Evolutionary conservation across 306 rosid species (phyloP).

Genomic region (Medicago ruthenica): DNA sequence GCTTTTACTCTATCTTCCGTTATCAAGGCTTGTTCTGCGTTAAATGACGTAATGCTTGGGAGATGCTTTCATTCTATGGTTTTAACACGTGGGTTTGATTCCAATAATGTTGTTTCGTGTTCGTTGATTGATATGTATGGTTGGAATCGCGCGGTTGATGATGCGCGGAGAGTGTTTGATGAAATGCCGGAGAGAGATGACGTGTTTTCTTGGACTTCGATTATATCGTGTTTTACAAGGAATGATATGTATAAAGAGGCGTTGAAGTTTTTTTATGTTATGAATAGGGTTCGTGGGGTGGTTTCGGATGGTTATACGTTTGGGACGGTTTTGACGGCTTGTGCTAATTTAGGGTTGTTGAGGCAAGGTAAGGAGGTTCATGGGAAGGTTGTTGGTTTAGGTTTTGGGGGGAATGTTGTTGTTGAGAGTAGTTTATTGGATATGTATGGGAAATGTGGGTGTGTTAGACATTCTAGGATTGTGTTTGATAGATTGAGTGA

Average conservation of each 20-base stretch:
- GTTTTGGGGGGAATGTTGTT: conserved; percentile 69
- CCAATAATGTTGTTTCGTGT: conserved; percentile 56
- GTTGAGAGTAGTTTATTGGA: conserved; percentile 91
- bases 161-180: conserved; percentile 69
- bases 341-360: conserved; percentile 73
- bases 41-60: conserved; percentile 55
- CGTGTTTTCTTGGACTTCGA: conserved; percentile 75
- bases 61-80: conserved; percentile 66
- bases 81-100: conserved; percentile 57
- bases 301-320: conserved; percentile 71
- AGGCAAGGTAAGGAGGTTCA: conserved; percentile 78
- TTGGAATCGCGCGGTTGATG: conserved; percentile 42
- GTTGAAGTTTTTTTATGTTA: conserved; percentile 53
- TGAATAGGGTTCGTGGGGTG: conserved; percentile 60
- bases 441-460: conserved; percentile 93
- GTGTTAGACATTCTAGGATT: conserved; percentile 46
- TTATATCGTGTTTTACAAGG: conserved; percentile 66
- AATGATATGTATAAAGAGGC: conserved; percentile 72
- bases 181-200: conserved; percentile 67
- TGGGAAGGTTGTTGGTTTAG: conserved; percentile 61
- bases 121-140: conserved; percentile 87
- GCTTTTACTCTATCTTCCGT: conserved; percentile 74
- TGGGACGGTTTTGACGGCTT: conserved; percentile 74
- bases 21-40: conserved; percentile 70
- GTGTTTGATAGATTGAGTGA: conserved; percentile 72